Base-by-base conservation (phyloP, 2,329 filamentous ascomycete genomes). In the Ceratocystis alfenasii region DNA sequence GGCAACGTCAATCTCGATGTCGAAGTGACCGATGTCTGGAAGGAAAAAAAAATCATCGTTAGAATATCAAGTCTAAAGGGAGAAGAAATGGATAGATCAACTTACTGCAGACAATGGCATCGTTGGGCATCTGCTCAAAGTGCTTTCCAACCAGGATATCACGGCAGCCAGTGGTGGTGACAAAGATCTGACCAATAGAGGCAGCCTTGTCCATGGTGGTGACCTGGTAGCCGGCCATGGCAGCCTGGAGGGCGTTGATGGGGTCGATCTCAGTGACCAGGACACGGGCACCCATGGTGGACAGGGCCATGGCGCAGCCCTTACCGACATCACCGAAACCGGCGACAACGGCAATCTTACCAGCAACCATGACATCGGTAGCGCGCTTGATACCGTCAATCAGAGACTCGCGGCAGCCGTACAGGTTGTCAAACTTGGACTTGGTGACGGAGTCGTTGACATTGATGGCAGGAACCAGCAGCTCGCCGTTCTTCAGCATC, bases 371-470 rank as follows among this genome's bases (percentile, higher is more conserved):
- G 80, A 97, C 94, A 83, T 99, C 93, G 78, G 94, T 99, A 74
- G 94, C 93, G 82, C 93, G 93, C 89, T 97, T 99, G 87, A 99
- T 97, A 78, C 94, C 94, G 78, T 99, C 94, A 75, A 99, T 87
- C 74, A 99, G 88, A 70, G 93, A 96, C 83, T 97, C 94, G 77
- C 91, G 88, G 90, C 94, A 97, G 76, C 94, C 93, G 86, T 97
- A 99, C 71, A 97, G 82, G 87, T 99, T 99, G 86, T 97, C 94
- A 78, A 99, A 99, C 86, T 99, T 99, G 81, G 91, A 96, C 88
- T 97, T 99, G 80, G 94, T 99, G 76, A 99, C 93, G 68, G 89
- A 92, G 87, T 99, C 93, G 83, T 99, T 97, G 84, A 99, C 93
- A 80, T 99, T 99, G 87, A 97, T 90, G 79, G 93, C 84, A 72